phyloP scores from a whole-genome alignment of 2,329 filamentous ascomycete genomes.

The Monosporascus cannonballus region DNA sequence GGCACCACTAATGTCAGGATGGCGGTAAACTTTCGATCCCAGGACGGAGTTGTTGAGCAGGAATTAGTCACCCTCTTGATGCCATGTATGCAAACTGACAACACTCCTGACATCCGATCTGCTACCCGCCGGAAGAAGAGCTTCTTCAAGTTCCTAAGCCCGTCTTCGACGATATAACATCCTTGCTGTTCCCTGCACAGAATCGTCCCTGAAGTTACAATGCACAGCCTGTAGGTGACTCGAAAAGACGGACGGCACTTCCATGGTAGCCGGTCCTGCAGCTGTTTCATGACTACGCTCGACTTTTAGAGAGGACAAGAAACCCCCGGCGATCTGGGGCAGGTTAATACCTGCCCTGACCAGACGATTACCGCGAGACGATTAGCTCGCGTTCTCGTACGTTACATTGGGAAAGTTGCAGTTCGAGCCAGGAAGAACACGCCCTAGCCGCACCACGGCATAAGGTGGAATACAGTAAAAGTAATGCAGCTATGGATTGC shows the following conservation, averaged over 20 bases:
- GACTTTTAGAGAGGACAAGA: conserved; percentile 57
- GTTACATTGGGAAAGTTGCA: conserved; percentile 90
- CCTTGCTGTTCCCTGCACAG: too few relatives aligned
- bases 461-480: conserved; percentile 80
- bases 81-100: conserved; percentile 70
- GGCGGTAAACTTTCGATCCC: conserved; percentile 69
- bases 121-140: conserved; percentile 86
- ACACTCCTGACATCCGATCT: conserved; percentile 84
- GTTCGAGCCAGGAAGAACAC: conserved; percentile 72
- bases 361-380: conserved; percentile 62
- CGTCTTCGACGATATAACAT: too few relatives aligned
- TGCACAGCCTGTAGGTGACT: too few relatives aligned
- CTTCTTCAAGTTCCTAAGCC: too few relatives aligned
- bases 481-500: conserved; percentile 70
- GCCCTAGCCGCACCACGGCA: conserved; percentile 79
- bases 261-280: conserved; percentile 30
- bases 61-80: conserved; percentile 79
- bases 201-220: too few relatives aligned
- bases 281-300: conserved; percentile 72
- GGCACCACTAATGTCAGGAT: conserved; percentile 82
- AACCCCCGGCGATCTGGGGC: conserved; percentile 65
- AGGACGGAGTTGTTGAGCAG: conserved; percentile 66
- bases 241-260: too few relatives aligned
- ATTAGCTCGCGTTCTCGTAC: conserved; percentile 82
- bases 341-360: conserved; percentile 64